phyloP scores from a whole-genome alignment of 2,329 filamentous ascomycete species.

The Xylaria sp. region DNA sequence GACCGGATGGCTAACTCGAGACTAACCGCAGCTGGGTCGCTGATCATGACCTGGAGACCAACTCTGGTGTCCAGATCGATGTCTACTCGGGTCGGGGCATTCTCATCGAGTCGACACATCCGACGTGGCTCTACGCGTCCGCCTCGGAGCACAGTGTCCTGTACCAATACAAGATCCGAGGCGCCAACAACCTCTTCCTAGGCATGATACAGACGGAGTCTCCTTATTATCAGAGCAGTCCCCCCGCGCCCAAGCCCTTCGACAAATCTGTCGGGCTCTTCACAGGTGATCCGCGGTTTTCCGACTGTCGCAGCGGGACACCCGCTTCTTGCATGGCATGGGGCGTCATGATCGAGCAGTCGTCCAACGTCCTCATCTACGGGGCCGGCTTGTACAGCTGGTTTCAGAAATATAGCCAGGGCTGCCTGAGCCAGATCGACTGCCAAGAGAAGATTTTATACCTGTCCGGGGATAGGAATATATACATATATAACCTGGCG shows the following conservation, averaged over 20 bases:
- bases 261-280: not conserved
- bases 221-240: slow-evolving; percentile 1
- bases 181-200: slow-evolving; percentile 67
- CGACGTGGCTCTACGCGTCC: slow-evolving; percentile 69
- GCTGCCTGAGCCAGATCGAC: not conserved
- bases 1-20: not conserved
- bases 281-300: not conserved
- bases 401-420: not conserved
- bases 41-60: not conserved
- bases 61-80: slow-evolving; percentile 48
- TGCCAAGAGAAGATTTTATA: not conserved
- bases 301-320: not conserved
- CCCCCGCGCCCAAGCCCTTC: not conserved
- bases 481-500: not conserved
- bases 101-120: slow-evolving; percentile 47
- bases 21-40: not conserved
- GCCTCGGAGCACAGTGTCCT: slow-evolving; percentile 43
- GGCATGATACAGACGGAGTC: slow-evolving; percentile 62
- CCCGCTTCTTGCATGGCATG: not conserved
- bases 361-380: not conserved
- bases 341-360: not conserved
- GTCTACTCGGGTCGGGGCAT: slow-evolving; percentile 35
- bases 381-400: not conserved
- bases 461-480: not conserved
- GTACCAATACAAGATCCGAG: slow-evolving; percentile 67